Base-by-base conservation (phyloP, 2,329 filamentous ascomycete genomes). In the Hypoxylon sp. region DNA sequence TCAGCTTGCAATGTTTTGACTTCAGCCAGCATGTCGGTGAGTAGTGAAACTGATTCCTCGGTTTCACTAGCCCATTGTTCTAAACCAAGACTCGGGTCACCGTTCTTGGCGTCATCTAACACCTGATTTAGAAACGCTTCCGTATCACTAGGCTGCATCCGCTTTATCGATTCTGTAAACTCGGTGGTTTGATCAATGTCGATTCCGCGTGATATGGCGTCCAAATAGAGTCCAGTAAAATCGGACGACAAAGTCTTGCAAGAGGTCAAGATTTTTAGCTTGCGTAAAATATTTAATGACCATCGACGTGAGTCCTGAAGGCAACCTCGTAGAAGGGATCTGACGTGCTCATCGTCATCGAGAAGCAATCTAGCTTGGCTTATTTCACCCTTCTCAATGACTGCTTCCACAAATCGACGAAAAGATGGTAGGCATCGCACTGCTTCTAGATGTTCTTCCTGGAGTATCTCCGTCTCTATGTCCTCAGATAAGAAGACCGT, bases 371-470 rank as follows among this genome's bases (percentile, higher is more conserved):
- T 82, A 12, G 88, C 83, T 43, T 79, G 78, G 23, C 76, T 72
- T 4, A 80, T 58, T n/a, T 81, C 75, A 9, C 80, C 76, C 7
- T 78, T 78, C 16, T 84, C 79, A 6, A 89, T 71, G 2, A 80
- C 74, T 3, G 70, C 71, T 70, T 90, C 86, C 6, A 89, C 79
- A 30, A 81, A 75, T n/a, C 75, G 77, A 55, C 83, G 86, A 72
- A 94, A 94, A 1, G 92, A 95, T 2, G 87, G 83, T 16, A 93
- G 79, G 62, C 86, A 90, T 34, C 92, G 87, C 6, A 92, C 77
- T 9, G 90, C 89, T 70, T 92, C 87, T 6, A 91, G 77, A 69
- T 92, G 90, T 64, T 90, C 86, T 1, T 80, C 72, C 53, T 90
- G 83, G 0, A 92, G 68, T 1, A 81, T 59, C 12, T 75, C 68